A percentile compares a stretch with the other conserved stretches of the same genome.
These are phyloP conservation scores for Haberlea rhodopensis DNA, from an alignment of 257 asterid species.

Conservation along the genomic window DNA sequence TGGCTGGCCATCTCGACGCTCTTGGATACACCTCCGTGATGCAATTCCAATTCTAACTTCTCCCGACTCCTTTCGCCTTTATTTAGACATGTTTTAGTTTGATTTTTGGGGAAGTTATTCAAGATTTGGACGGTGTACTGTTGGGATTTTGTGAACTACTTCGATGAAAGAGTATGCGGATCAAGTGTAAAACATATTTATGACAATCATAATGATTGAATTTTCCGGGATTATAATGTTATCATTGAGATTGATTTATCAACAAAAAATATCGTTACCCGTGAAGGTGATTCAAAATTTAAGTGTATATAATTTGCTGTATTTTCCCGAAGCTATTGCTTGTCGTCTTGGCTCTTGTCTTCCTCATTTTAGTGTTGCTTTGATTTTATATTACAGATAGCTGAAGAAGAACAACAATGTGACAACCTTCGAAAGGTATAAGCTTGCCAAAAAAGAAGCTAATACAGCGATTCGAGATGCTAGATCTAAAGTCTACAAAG, in stretches of 20 bases:
- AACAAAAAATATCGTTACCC: neutral
- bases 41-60: conserved; percentile 74
- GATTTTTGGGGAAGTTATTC: neutral
- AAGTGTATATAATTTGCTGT: no score
- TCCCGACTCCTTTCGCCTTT: conserved; percentile 1
- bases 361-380: no score
- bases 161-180: conserved; percentile 1
- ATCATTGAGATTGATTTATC: neutral
- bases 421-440: no score
- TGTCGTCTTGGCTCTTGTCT: no score
- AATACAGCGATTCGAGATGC: no score
- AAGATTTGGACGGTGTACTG: conserved; percentile 15
- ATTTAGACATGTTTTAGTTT: conserved; percentile 11
- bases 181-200: conserved; percentile 16
- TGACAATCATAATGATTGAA: conserved; percentile 21
- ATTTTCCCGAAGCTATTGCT: no score
- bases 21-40: conserved; percentile 70
- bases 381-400: no score
- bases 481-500: no score
- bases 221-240: conserved; percentile 1
- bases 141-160: conserved; percentile 4
- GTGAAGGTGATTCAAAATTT: neutral
- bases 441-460: no score
- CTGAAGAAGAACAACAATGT: no score
- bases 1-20: conserved; percentile 88